Evolutionary conservation across 176 grass and related monocot species (phyloP), one percentile per base, ranked within the genome.

Genomic region (Oryza nivara): DNA sequence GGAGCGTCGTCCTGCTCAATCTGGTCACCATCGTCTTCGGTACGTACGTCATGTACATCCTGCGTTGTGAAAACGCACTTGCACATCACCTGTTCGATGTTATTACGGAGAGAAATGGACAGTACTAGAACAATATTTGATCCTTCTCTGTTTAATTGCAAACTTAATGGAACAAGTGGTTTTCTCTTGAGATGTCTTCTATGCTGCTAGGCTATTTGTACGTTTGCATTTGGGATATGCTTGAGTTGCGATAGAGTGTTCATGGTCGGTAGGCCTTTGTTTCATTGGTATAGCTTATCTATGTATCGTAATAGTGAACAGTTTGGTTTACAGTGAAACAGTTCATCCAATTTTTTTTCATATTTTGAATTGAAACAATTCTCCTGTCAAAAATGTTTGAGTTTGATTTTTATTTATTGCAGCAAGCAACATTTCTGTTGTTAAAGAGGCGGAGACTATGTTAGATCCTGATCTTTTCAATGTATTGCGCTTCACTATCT

Each of bases 381-480:
- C 41, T 80, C 16, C 9, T 48, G 40, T 41, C 40, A 41, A 41
- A 9, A 41, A 41, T 41, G 40, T 7, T 41, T 41, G 40, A 41
- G 1, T 16, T 65, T 84, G 0, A 41, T 0, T 51, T 49, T 47
- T 80, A 32, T 74, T 83, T 72, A 15, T 85, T 45, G 11, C 85
- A 91, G 89, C 89, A 23, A 91, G 89, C 72, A 91, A 91, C 47
- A 82, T 91, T 68, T 84, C 89, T 47, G 67, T 91, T 81, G 85
- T 91, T 47, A 91, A 91, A 77, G 82, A 91, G 67, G 82, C 82
- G 0, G 77, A 91, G 45, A 58, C 73, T 81, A 28, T 88, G 54
- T 73, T 91, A 76, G 85, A 91, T 76, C 89, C 89, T 23, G 85
- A 87, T 23, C 85, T 91, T 77, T 91, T 91, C 86, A 91, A 87